phyloP scores from a whole-genome alignment of 148 eudicot species.

The Nepenthes mirabilis region DNA sequence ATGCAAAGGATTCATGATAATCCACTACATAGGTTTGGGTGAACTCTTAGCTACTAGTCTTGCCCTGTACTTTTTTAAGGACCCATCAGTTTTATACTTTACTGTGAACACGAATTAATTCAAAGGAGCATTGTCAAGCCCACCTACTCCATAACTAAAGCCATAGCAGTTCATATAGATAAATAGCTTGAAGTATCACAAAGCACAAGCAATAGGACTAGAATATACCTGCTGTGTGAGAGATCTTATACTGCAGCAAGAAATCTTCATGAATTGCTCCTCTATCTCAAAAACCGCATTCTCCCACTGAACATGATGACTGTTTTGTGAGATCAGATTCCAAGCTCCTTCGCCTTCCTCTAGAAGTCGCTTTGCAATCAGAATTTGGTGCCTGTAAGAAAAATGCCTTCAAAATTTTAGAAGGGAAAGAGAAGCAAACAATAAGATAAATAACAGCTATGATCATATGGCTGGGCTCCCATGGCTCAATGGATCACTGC shows the following conservation, averaged over 20 bases:
- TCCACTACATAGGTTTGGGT: too few relatives aligned
- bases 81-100: too few relatives aligned
- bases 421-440: background rate
- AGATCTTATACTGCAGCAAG: slow-evolving; percentile 54
- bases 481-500: background rate
- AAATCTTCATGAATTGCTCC: slow-evolving; percentile 52
- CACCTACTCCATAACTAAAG: too few relatives aligned
- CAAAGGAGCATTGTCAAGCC: too few relatives aligned
- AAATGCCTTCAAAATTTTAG: background rate
- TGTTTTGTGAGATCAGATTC: slow-evolving; percentile 48
- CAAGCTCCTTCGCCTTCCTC: slow-evolving; percentile 77
- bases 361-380: slow-evolving; percentile 57
- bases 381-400: slow-evolving; percentile 57
- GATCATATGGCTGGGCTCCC: background rate
- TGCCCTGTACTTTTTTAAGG: too few relatives aligned
- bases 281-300: slow-evolving; percentile 47
- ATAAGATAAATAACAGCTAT: background rate
- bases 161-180: background rate
- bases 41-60: too few relatives aligned
- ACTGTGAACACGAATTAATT: too few relatives aligned
- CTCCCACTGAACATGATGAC: slow-evolving; percentile 61
- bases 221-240: slow-evolving; percentile 57
- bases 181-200: background rate
- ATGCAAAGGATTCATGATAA: too few relatives aligned
- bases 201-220: slow-evolving; percentile 3